A percentile compares a stretch with the other conserved stretches of the same genome.
Conservation (phyloP, 768 basidiomycete genomes). For the Amanita rimosa region DNA sequence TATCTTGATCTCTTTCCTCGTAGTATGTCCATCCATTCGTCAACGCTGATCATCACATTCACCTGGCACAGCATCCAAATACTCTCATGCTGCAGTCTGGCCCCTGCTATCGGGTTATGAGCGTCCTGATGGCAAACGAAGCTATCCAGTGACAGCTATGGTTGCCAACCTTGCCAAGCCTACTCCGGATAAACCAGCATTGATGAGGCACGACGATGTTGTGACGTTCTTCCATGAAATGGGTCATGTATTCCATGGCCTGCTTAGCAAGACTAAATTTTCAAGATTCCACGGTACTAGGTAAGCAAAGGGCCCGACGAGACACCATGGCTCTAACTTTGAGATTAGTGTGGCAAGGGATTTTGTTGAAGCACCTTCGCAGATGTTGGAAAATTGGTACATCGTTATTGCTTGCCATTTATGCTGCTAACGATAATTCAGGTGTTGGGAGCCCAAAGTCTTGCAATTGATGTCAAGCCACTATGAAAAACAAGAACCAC, state of each 20-base stretch:
- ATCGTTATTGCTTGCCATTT: neutral
- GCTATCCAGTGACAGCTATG: slow-evolving; percentile 75
- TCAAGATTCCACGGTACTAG: slow-evolving; percentile 75
- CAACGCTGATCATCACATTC: neutral
- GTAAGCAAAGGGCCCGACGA: slow-evolving; percentile 14
- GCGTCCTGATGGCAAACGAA: slow-evolving; percentile 40
- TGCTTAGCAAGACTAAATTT: slow-evolving; percentile 62
- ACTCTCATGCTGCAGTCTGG: slow-evolving; percentile 85
- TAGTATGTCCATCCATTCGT: slow-evolving; percentile 26
- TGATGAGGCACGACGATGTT: slow-evolving; percentile 82
- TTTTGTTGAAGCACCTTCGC: slow-evolving; percentile 84
- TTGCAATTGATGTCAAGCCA: slow-evolving; percentile 73
- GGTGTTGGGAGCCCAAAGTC: slow-evolving; percentile 78
- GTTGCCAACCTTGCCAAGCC: slow-evolving; percentile 87
- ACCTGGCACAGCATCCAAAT: slow-evolving; percentile 47
- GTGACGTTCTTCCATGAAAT: slow-evolving; percentile 92
- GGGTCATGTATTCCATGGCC: slow-evolving; percentile 64
- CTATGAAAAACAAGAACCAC: slow-evolving; percentile 59
- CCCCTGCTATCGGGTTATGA: slow-evolving; percentile 58
- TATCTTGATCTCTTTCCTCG: slow-evolving; percentile 86
- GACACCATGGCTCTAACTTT: too few relatives aligned
- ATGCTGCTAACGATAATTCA: slow-evolving; percentile 8
- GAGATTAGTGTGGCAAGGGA: slow-evolving; percentile 51
- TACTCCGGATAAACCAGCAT: slow-evolving; percentile 66
- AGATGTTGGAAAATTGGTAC: slow-evolving; percentile 89